Percentiles rank a stretch among this genome's conserved stretches.
Evolutionary conservation across 495 filamentous ascomycete species (phyloP).

Genomic region (Tuber magnatum): DNA sequence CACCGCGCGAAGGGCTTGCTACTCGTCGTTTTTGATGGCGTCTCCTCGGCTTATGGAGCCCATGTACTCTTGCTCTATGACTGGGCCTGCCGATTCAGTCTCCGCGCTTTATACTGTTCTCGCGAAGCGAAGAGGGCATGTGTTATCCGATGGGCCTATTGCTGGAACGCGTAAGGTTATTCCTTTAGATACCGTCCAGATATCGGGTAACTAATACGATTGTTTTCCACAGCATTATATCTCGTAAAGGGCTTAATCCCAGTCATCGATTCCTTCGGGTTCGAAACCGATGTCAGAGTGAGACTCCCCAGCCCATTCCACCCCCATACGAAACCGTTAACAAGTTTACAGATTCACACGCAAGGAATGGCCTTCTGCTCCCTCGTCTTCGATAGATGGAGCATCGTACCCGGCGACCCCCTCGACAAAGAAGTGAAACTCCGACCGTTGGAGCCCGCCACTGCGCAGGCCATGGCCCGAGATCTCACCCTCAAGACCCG

Average conservation of each 20-base stretch:
- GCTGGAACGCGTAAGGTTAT: constrained; percentile 62
- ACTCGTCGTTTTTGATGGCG: constrained; percentile 93
- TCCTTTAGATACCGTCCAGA: background rate
- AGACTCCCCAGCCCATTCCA: background rate
- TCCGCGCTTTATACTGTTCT: constrained; percentile 85
- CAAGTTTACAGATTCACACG: constrained; percentile 60
- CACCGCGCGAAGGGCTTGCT: constrained; percentile 81
- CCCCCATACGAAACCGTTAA: constrained; percentile 9
- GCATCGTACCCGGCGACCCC: constrained; percentile 88
- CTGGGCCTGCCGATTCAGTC: constrained; percentile 83
- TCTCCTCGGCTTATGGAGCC: constrained; percentile 94
- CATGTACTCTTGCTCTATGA: constrained; percentile 84
- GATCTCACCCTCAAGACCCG: constrained; percentile 97
- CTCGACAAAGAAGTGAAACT: constrained; percentile 78
- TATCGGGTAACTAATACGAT: constrained; percentile 6
- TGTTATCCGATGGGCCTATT: constrained; percentile 85
- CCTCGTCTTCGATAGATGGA: constrained; percentile 94
- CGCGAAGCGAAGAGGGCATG: constrained; percentile 79
- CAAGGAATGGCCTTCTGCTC: constrained; percentile 84
- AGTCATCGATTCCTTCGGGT: constrained; percentile 93
- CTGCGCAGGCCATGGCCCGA: constrained; percentile 75
- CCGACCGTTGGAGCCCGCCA: constrained; percentile 77
- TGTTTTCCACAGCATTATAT: constrained; percentile 57
- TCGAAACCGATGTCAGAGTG: constrained; percentile 81
- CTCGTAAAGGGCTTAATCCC: constrained; percentile 82